Evolutionary conservation across 495 filamentous ascomycete genomes (phyloP).

Genomic region (Rostrohypoxylon terebratum): DNA sequence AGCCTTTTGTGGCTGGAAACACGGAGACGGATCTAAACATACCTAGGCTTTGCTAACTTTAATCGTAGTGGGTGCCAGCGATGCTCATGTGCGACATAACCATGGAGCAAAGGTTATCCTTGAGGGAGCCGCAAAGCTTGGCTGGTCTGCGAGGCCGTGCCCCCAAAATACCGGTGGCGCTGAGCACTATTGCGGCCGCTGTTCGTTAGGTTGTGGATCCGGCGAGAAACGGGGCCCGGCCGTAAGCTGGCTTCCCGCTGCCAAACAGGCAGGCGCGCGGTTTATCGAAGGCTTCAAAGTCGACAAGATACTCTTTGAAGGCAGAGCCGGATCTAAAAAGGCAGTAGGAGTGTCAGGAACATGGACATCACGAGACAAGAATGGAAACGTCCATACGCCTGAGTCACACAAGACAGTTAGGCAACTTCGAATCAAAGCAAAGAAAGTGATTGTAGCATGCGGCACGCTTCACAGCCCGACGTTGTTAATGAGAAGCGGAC

Average conservation of each 20-base stretch:
- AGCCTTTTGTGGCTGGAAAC: neutral
- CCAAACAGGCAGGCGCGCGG: constrained; percentile 74
- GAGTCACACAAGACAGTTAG: constrained; percentile 60
- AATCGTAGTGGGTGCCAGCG: constrained; percentile 76
- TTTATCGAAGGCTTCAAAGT: constrained; percentile 84
- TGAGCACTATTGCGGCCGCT: constrained; percentile 82
- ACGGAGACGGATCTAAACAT: neutral
- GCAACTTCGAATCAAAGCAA: constrained; percentile 78
- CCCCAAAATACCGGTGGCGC: constrained; percentile 82
- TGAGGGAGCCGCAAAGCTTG: constrained; percentile 80
- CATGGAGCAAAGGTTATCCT: constrained; percentile 73
- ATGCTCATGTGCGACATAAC: constrained; percentile 75
- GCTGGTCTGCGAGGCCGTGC: constrained; percentile 74
- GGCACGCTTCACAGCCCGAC: constrained; percentile 82
- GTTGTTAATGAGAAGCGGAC: constrained; percentile 77
- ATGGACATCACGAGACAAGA: constrained; percentile 77
- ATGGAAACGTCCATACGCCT: constrained; percentile 65
- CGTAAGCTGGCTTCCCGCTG: constrained; percentile 81
- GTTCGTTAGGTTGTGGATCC: constrained; percentile 78
- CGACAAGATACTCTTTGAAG: constrained; percentile 74
- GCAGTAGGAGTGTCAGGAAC: constrained; percentile 76
- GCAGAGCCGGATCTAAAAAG: constrained; percentile 63
- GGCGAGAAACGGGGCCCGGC: constrained; percentile 82
- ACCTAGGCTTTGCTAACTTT: constrained; percentile 55
- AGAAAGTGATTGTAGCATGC: constrained; percentile 81